phyloP scores from a whole-genome alignment of 2,329 filamentous ascomycete genomes.

The Apiospora kogelbergensis region DNA sequence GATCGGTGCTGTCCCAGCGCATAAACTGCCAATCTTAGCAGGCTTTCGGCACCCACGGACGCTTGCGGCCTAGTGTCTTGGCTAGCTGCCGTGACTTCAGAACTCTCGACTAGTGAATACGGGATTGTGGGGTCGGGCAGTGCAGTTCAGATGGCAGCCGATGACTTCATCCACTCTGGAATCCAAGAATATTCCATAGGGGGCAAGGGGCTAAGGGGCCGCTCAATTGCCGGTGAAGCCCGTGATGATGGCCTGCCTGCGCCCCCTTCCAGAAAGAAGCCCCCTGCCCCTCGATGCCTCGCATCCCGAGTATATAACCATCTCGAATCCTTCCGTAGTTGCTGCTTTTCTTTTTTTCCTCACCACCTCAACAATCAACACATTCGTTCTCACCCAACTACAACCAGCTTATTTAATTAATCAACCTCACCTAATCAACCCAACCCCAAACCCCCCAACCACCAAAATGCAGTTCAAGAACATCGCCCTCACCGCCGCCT shows the following conservation, averaged over 20 bases:
- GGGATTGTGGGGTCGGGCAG: background rate
- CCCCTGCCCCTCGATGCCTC: background rate
- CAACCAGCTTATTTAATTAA: background rate
- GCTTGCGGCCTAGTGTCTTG: background rate
- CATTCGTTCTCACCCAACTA: background rate
- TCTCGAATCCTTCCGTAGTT: background rate
- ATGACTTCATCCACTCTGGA: background rate
- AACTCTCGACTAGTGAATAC: background rate
- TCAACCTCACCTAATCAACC: background rate
- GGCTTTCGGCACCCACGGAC: background rate
- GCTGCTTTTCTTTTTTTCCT: background rate
- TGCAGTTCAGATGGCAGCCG: background rate
- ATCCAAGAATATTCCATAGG: background rate
- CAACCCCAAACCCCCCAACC: background rate
- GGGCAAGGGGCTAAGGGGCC: background rate
- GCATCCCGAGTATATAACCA: background rate
- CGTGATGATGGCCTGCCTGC: no score
- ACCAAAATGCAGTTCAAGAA: conserved; percentile 11
- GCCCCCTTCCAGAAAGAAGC: background rate
- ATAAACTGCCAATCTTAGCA: background rate
- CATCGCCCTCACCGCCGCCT: conserved; percentile 6
- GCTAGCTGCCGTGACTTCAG: no score
- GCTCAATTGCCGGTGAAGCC: background rate
- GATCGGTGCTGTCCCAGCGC: background rate
- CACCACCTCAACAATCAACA: conserved; percentile 2